Evolutionary conservation across 768 basidiomycete genomes (phyloP).

Genomic region (Tricholoma matsutake): DNA sequence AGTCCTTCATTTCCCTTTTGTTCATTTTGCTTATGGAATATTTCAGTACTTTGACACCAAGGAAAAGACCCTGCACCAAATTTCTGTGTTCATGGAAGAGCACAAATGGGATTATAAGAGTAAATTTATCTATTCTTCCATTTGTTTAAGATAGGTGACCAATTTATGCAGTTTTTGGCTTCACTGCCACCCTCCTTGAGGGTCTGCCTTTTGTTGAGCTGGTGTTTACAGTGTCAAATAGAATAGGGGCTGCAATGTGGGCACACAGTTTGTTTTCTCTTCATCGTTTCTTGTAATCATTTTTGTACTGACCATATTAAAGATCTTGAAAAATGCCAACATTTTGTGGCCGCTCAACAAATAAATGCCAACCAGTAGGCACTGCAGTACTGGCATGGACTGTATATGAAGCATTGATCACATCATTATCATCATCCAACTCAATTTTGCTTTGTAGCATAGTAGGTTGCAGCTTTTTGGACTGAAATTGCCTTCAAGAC

Average conservation of each 20-base stretch:
- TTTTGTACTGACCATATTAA: background rate
- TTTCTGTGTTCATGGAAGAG: constrained; percentile 80
- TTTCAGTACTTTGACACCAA: constrained; percentile 80
- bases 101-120: constrained; percentile 86
- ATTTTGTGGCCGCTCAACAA: constrained; percentile 34
- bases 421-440: no score
- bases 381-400: background rate
- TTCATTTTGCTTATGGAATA: background rate
- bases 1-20: constrained; percentile 16
- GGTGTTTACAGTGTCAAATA: constrained; percentile 82
- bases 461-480: no score
- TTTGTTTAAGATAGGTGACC: constrained; percentile 3
- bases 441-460: no score
- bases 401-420: no score
- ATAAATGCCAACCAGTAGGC: background rate
- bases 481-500: no score
- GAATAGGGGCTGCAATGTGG: constrained; percentile 95
- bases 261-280: constrained; percentile 57
- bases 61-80: constrained; percentile 68
- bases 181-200: constrained; percentile 79
- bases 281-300: background rate
- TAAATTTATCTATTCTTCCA: constrained; percentile 28
- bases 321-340: constrained; percentile 65
- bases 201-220: constrained; percentile 79
- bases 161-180: constrained; percentile 69